Evolutionary conservation across 257 asterid genomes (phyloP).

Genomic region (Ophiorrhiza pumila): DNA sequence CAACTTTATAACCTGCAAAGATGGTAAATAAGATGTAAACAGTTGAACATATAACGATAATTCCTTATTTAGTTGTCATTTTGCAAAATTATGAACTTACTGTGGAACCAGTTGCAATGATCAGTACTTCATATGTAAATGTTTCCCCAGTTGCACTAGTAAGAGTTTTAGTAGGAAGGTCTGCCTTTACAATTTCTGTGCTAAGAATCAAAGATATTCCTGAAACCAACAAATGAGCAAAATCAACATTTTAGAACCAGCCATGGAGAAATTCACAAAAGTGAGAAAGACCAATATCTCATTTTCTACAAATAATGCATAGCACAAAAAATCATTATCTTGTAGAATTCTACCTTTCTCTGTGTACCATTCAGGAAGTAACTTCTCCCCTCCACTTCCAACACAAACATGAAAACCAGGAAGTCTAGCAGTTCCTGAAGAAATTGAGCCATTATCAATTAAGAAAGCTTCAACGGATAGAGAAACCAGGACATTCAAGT

Average conservation of each 20-base stretch:
- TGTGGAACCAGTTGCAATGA: conserved; percentile 88
- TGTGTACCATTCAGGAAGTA: conserved; percentile 90
- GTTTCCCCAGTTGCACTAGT: conserved; percentile 63
- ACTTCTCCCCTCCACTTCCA: conserved; percentile 99
- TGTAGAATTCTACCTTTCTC: conserved; percentile 60
- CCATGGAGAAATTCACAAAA: no score
- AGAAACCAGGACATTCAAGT: background rate
- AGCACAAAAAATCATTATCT: background rate
- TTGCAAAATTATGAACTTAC: conserved; percentile 32
- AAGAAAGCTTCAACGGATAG: background rate
- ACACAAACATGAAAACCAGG: conserved; percentile 94
- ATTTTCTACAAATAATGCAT: background rate
- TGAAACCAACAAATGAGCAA: conserved; percentile 33
- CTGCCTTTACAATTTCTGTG: conserved; percentile 86
- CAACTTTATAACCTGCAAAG: conserved; percentile 64
- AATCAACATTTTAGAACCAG: no score
- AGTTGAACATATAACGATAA: background rate
- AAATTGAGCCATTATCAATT: conserved; percentile 3
- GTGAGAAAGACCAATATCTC: no score
- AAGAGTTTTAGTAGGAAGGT: conserved; percentile 75
- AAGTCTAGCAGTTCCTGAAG: conserved; percentile 88
- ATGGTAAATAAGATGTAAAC: background rate
- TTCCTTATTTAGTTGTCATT: background rate
- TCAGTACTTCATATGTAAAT: conserved; percentile 49
- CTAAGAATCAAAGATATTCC: conserved; percentile 83